Evolutionary conservation across 2,329 filamentous ascomycete genomes (phyloP), one percentile per base, ranked within the genome.

Genomic region (Ceratocystis ficicola): DNA sequence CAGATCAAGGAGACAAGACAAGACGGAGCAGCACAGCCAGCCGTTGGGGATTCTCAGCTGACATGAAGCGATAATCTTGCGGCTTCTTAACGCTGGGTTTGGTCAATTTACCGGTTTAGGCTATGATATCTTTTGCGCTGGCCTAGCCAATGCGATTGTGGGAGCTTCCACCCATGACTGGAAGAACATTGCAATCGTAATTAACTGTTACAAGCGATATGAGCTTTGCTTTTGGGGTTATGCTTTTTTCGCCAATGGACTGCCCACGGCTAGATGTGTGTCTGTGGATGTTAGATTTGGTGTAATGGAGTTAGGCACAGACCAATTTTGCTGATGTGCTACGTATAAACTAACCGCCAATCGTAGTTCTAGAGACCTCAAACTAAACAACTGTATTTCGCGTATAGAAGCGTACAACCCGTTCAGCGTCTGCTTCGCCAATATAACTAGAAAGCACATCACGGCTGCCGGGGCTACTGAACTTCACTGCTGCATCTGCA

Each of bases 401-500:
- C 2, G 67, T 68, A 28, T 76, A 69, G 66, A 75, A 76, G 0
- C 70, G 67, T 17, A 74, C 68, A 30, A 76, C 66, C 8, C 73
- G 71, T 2, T 57, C 57, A 15, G 70, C 72, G 62, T 76, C 74
- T 30, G 32, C 61, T 3, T 70, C 68, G 1, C 75, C 75, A n/a
- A 76, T 69, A 32, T 69, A 69, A 22, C 72, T 69, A 41, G 68
- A 65, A 25, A 76, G 68, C 5, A 44, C 48, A 28, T 65, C 62
- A 63, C 69, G 68, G 10, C 71, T 69, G n/a, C 69, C 63, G 30
- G 62, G 41, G 17, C 70, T 65, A 17, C 64, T 69, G 62, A 66
- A 63, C 64, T 71, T 69, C 61, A 66, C 65, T 36, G 71, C 71
- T 57, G 76, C 64, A 28, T 73, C 70, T 12, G 68, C 66, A 20